Base-by-base conservation (phyloP, 2,329 filamentous ascomycete species). In the Chrysosphaeria jannelii region DNA sequence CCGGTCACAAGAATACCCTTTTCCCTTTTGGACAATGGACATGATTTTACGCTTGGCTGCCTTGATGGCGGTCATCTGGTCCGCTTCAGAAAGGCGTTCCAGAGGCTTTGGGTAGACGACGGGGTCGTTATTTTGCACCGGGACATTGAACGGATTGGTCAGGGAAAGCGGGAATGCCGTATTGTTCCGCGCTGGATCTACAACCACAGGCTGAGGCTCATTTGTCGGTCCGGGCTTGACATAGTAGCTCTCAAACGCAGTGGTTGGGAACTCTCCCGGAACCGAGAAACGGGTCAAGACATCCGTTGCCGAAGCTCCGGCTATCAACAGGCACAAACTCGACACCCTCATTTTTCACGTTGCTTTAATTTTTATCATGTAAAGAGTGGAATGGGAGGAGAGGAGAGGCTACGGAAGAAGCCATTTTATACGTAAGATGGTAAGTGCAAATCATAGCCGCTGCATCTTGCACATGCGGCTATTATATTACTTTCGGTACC, bases 101-200 rank as follows among this genome's bases (percentile, higher is more conserved):
- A 45, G 37, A 2, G 52, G 10, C 9, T 37, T 29, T 6, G 57
- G 57, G 24, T 46, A 59, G 29, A 47, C 45, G 6, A 56, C 35
- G 2, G 53, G 51, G 33, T 63, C 57, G 5, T 39, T 30, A 26
- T 51, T 47, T 8, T 44, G 34, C 2, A 41, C 39, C 6, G 56
- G 55, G 18, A 62, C 50, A 1, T 43, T 50, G 14, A 47, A 39
- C 2, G 56, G 56, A 33, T 57, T 44, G 1, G 57, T 63, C 23
- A 63, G 35, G 29, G 58, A 54, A 15, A 47, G 38, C 2, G 53
- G 53, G 27, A 46, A 62, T 5, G 17, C 11, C 3, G 52, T 59
- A 29, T 48, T 43, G 30, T 60, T 53, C 22, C 59, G 35, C 14
- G 60, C 39, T 0, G 53, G 51, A 36, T 63, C 57, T 28, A 47